A percentile compares a stretch with the other conserved stretches of the same genome.
These are phyloP conservation scores for Epichloe bromicola DNA, from an alignment of 2,329 filamentous ascomycete species.

Conservation along the genomic window DNA sequence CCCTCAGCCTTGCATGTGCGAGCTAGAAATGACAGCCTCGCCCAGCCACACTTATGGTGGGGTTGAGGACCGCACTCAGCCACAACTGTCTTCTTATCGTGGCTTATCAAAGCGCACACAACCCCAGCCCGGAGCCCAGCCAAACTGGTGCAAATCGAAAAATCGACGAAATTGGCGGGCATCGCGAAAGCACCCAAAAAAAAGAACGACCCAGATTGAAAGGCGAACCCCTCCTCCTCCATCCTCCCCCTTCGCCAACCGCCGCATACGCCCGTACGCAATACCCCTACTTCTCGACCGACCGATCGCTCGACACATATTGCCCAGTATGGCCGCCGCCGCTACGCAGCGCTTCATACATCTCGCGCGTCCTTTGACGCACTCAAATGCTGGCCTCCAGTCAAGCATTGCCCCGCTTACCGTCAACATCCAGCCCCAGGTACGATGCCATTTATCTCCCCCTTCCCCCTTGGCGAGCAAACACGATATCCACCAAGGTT, in stretches of 20 bases:
- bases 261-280: slow-evolving; percentile 7
- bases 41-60: slow-evolving; percentile 22
- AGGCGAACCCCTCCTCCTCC: slow-evolving; percentile 4
- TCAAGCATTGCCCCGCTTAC: slow-evolving; percentile 81
- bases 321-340: slow-evolving; percentile 63
- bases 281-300: not conserved
- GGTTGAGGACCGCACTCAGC: slow-evolving; percentile 9
- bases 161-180: slow-evolving; percentile 28
- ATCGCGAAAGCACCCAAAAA: slow-evolving; percentile 15
- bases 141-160: slow-evolving; percentile 28
- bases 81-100: slow-evolving; percentile 25
- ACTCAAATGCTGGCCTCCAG: slow-evolving; percentile 64
- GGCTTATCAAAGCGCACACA: slow-evolving; percentile 44
- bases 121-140: slow-evolving; percentile 28
- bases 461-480: not conserved
- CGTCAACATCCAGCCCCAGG: slow-evolving; percentile 91
- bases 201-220: not conserved
- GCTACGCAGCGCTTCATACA: slow-evolving; percentile 81
- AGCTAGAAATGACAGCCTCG: slow-evolving; percentile 7
- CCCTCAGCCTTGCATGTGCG: slow-evolving; percentile 21
- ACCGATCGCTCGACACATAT: slow-evolving; percentile 8
- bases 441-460: slow-evolving; percentile 29
- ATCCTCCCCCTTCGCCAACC: slow-evolving; percentile 10
- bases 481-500: not conserved
- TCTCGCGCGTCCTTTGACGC: slow-evolving; percentile 82